These are phyloP conservation scores for Micractinium conductrix DNA, from an alignment of 139 green algal species.

Conservation along the genomic window DNA sequence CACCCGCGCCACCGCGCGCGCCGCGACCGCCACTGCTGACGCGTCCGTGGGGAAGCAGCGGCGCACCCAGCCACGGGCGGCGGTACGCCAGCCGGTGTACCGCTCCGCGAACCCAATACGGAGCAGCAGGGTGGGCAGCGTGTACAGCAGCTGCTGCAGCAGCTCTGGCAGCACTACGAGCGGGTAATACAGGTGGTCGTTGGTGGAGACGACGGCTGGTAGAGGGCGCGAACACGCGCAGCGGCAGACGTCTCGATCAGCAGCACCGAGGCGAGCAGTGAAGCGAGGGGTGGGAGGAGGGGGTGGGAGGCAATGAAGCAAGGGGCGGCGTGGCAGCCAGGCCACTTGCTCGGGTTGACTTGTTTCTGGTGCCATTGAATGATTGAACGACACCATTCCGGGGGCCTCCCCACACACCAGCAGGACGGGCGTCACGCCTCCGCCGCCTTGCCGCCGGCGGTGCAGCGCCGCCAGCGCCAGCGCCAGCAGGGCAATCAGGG, in stretches of 20 bases:
- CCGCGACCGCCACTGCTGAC: too few relatives aligned
- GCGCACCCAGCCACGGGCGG: conserved; percentile 6
- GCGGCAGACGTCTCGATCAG: conserved; percentile 2
- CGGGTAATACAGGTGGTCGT: conserved; percentile 4
- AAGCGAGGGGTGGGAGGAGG: neutral
- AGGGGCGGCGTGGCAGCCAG: too few relatives aligned
- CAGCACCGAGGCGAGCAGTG: neutral
- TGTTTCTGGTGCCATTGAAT: too few relatives aligned
- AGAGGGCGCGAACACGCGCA: neutral
- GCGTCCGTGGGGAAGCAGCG: neutral
- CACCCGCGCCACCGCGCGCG: too few relatives aligned
- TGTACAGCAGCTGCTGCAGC: conserved; percentile 18
- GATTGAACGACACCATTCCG: too few relatives aligned
- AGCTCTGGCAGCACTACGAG: conserved; percentile 20
- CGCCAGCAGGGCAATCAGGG: conserved; percentile 1
- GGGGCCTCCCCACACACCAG: neutral
- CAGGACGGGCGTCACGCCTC: neutral
- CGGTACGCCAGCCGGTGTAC: conserved; percentile 24
- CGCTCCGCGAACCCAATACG: neutral
- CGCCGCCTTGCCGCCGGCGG: neutral
- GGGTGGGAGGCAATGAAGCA: too few relatives aligned
- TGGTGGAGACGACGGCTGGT: neutral
- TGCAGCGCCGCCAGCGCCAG: neutral
- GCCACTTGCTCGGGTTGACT: too few relatives aligned
- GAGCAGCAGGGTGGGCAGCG: conserved; percentile 7